Evolutionary conservation across 805 yeast genomes (phyloP), one percentile per base, ranked within the genome.

Genomic region (Saccharomycopsis fibuligera): DNA sequence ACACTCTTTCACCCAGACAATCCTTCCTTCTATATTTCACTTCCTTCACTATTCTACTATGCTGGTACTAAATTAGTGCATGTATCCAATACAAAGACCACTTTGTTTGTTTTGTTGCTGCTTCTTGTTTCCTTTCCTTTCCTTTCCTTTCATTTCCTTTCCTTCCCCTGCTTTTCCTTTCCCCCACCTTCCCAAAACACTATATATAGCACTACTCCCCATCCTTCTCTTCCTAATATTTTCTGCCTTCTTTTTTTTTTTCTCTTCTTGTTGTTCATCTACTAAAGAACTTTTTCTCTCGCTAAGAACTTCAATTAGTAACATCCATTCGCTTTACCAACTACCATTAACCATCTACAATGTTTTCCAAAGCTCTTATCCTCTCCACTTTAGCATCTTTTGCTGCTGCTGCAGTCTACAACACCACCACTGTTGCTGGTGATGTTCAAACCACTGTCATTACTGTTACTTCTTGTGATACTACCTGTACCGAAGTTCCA

Each of bases 401-500:
- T 35, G 50, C 45, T 35, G 35, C 41, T 37, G 45, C 54, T 43
- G 23, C 45, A 29, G 25, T n/a, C 41, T 17, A 17, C 46, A 36
- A 43, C 51, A 36, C 44, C 38, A 40, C 49, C 22, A 29, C 35
- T 17, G 37, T 12, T 3, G 49, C 47, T 22, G 51, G 51, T 29
- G 54, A 53, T 23, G 50, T 53, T 19, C 41, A 29, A 12, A 50
- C 54, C 27, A 53, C 56, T 17, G 45, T 50, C n/a, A 24, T 53
- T 23, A 53, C 56, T 30, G 59, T 62, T 24, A 47, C 60, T 33
- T 54, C 58, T 16, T 56, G 61, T 39, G 58, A 59, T 47, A 47
- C 49, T 22, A 38, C 45, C 19, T 52, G 55, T 24, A 23, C 50
- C 16, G 42, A 21, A 23, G 43, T 30, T 10, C 44, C 60, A 37